A percentile compares a stretch with the other conserved stretches of the same genome.
Evolutionary conservation across 805 yeast species (phyloP).

Genomic region (Zygosaccharomyces gambellarensis): DNA sequence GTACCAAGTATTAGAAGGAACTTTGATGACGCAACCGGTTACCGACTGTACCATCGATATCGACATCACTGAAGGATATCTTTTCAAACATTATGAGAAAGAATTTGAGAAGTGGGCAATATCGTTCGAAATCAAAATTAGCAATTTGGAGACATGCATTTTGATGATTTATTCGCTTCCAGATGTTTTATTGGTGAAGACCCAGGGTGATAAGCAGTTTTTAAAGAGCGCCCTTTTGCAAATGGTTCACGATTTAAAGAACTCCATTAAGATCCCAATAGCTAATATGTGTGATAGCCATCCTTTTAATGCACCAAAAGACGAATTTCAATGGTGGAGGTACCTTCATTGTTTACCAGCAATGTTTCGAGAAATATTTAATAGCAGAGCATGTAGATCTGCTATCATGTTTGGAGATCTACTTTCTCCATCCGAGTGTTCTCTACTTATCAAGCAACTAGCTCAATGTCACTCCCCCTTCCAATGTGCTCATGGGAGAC

Average conservation of each 20-base stretch:
- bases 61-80: conserved; percentile 31
- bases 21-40: conserved; percentile 12
- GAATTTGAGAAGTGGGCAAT: conserved; percentile 46
- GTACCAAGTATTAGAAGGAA: conserved; percentile 23
- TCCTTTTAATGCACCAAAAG: neutral
- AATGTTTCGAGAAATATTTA: conserved; percentile 46
- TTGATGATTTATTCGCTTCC: conserved; percentile 44
- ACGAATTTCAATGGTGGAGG: conserved; percentile 37
- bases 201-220: conserved; percentile 26
- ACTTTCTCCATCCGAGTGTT: conserved; percentile 43
- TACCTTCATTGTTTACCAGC: conserved; percentile 44
- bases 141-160: neutral
- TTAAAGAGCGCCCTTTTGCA: conserved; percentile 41
- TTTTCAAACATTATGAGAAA: conserved; percentile 28
- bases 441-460: conserved; percentile 40
- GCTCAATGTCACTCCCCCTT: conserved; percentile 55
- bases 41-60: conserved; percentile 17
- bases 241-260: conserved; percentile 42
- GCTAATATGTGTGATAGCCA: neutral
- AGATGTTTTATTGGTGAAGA: conserved; percentile 34
- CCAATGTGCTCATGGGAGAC: conserved; percentile 85
- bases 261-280: conserved; percentile 23
- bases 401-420: conserved; percentile 69
- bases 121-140: conserved; percentile 13
- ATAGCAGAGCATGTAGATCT: conserved; percentile 60